Conservation (phyloP, 1,139 yeast genomes). For the Taphrina deformans region DNA sequence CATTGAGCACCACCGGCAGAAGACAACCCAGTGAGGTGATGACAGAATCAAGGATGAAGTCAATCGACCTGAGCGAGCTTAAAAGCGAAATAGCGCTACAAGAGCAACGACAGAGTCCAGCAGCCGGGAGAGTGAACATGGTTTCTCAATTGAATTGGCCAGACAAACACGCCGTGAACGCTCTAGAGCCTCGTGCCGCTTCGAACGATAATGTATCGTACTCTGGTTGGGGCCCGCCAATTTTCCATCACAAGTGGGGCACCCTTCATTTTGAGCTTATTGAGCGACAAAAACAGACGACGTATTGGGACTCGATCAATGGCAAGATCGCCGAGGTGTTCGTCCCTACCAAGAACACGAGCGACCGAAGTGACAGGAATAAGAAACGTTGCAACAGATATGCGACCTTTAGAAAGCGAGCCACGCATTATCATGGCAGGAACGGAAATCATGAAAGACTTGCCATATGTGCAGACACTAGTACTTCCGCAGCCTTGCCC, state of each 20-base stretch:
- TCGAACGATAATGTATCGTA: neutral
- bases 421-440: too few species aligned
- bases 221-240: constrained; percentile 10
- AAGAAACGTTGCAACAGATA: neutral
- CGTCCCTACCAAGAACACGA: neutral
- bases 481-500: neutral
- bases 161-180: neutral
- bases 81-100: too few species aligned
- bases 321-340: neutral
- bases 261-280: neutral
- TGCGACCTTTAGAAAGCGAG: too few species aligned
- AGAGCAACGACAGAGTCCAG: too few species aligned
- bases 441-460: neutral
- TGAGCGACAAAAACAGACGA: neutral
- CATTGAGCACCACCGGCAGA: too few species aligned
- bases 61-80: too few species aligned
- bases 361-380: neutral
- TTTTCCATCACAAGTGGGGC: neutral
- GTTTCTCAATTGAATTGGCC: neutral
- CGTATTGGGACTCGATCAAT: neutral
- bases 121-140: too few species aligned
- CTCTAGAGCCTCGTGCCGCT: neutral
- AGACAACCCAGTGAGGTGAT: too few species aligned
- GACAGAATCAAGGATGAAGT: too few species aligned
- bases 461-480: neutral